These are phyloP conservation scores for Xylaria castorea DNA, from an alignment of 495 filamentous ascomycete genomes.

Conservation along the genomic window DNA sequence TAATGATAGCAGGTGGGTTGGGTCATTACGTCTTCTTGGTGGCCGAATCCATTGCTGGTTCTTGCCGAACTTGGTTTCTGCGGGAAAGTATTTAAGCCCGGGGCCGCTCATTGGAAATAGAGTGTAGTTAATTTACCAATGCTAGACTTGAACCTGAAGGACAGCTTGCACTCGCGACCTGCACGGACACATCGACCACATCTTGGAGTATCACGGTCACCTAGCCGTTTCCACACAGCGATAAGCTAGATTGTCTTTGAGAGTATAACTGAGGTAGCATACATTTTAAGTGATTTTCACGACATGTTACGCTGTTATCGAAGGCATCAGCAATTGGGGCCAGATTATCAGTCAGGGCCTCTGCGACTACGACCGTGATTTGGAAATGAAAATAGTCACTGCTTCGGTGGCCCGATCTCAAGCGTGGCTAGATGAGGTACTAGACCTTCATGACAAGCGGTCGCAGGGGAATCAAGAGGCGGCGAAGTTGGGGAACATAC, in stretches of 20 bases:
- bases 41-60: constrained; percentile 38
- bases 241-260: neutral
- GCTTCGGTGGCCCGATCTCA: neutral
- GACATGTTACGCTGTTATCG: constrained; percentile 49
- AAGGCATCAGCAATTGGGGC: constrained; percentile 30
- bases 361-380: neutral
- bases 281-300: constrained; percentile 57
- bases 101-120: neutral
- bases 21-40: constrained; percentile 34
- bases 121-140: constrained; percentile 29
- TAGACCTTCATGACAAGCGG: neutral
- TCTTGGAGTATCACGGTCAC: constrained; percentile 51
- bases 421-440: neutral
- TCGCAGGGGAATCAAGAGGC: neutral
- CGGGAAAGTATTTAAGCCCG: constrained; percentile 16
- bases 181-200: constrained; percentile 50
- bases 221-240: constrained; percentile 32
- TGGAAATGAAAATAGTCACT: neutral
- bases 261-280: constrained; percentile 5
- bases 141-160: constrained; percentile 43
- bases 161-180: constrained; percentile 40
- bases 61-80: constrained; percentile 36
- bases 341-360: neutral
- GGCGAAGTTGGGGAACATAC: constrained; percentile 25
- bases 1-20: neutral